These are phyloP conservation scores for Quercus glauca DNA, from an alignment of 306 rosid species.

Conservation along the genomic window DNA sequence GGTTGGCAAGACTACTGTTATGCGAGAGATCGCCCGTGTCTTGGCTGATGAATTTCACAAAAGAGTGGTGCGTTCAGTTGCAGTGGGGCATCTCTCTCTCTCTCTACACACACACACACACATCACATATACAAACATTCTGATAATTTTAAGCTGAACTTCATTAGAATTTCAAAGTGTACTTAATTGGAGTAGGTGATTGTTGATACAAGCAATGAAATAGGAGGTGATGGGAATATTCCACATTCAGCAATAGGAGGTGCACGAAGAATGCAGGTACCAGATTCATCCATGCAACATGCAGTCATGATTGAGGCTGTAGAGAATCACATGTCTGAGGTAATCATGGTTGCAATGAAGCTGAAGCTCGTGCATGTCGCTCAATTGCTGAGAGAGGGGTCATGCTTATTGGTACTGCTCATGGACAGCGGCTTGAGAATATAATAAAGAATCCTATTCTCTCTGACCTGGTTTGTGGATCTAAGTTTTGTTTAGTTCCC, in stretches of 20 bases:
- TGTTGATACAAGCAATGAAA: conserved; percentile 75
- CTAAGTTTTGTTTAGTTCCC: not conserved
- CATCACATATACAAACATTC: not conserved
- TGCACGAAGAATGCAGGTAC: conserved; percentile 70
- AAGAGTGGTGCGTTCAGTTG: conserved; percentile 52
- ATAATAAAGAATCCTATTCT: conserved; percentile 59
- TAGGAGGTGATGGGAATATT: conserved; percentile 68
- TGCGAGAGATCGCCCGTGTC: conserved; percentile 66
- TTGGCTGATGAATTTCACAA: conserved; percentile 60
- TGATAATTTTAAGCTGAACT: not conserved
- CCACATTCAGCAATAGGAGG: conserved; percentile 71
- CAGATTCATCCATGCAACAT: conserved; percentile 66
- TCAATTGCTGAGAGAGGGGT: conserved; percentile 63
- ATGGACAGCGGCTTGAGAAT: conserved; percentile 57
- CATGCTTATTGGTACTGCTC: conserved; percentile 79
- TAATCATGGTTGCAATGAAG: conserved; percentile 60
- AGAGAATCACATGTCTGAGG: conserved; percentile 78
- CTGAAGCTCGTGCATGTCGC: conserved; percentile 72
- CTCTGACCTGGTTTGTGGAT: conserved; percentile 48
- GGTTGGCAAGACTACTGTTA: conserved; percentile 71
- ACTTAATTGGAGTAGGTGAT: conserved; percentile 44
- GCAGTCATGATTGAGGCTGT: conserved; percentile 73
- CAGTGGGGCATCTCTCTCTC: conserved; percentile 1
- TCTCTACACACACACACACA: not conserved
- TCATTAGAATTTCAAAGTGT: conserved; percentile 7